Conservation (phyloP, 805 yeast species). For the Nakazawaea molendinolei region DNA sequence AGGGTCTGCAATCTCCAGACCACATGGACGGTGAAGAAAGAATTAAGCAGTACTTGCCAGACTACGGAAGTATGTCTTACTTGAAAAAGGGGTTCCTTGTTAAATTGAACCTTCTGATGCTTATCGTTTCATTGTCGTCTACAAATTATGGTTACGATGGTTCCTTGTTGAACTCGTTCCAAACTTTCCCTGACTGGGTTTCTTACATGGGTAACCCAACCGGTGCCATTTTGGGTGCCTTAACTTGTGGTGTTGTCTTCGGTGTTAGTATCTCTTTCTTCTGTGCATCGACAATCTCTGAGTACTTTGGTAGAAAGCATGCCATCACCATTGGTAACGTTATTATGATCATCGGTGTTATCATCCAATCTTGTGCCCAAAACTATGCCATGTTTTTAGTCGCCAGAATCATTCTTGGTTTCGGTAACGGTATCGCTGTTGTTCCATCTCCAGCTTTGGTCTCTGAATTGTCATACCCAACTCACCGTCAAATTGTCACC, state of each 20-base stretch:
- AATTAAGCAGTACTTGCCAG: conserved; percentile 9
- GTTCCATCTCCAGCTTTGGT: conserved; percentile 42
- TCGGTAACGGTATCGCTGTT: conserved; percentile 35
- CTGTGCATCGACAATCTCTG: conserved; percentile 18
- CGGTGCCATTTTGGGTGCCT: conserved; percentile 34
- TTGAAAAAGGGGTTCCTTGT: conserved; percentile 4
- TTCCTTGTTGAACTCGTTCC: conserved; percentile 44
- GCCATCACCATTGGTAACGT: conserved; percentile 43
- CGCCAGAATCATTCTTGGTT: conserved; percentile 42
- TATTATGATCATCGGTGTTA: conserved; percentile 48
- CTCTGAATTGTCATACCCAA: conserved; percentile 44
- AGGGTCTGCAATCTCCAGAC: too few species aligned
- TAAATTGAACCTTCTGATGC: conserved; percentile 13
- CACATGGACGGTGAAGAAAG: conserved; percentile 2
- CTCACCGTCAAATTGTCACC: conserved; percentile 34
- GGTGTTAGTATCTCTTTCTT: conserved; percentile 23
- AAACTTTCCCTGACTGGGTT: conserved; percentile 36
- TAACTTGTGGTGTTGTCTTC: conserved; percentile 34
- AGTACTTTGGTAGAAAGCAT: conserved; percentile 54
- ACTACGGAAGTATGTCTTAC: conserved; percentile 9
- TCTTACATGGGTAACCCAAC: conserved; percentile 31
- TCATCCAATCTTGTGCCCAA: conserved; percentile 41
- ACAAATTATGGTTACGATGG: conserved; percentile 40
- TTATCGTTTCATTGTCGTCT: conserved; percentile 30
- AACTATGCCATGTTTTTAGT: conserved; percentile 29